These are phyloP conservation scores for Tephrocybe rancida DNA, from an alignment of 768 basidiomycete species.

Conservation along the genomic window DNA sequence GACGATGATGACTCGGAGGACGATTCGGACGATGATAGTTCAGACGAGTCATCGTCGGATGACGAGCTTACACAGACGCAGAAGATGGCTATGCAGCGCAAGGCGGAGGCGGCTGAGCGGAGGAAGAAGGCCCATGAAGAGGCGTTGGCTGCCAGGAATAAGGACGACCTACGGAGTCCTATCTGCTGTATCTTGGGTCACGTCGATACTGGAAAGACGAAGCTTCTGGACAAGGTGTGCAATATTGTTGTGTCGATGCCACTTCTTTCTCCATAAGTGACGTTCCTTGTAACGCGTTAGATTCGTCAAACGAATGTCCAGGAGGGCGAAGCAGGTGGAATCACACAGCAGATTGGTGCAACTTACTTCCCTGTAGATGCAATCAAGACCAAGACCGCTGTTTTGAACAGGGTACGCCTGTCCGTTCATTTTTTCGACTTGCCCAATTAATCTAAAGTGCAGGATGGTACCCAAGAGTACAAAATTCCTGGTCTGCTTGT, in stretches of 20 bases:
- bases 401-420: constrained; percentile 77
- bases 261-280: constrained; percentile 7
- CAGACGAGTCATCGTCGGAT: constrained; percentile 50
- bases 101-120: constrained; percentile 84
- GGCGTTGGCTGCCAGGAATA: constrained; percentile 83
- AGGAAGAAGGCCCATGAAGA: constrained; percentile 79
- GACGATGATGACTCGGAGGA: constrained; percentile 47
- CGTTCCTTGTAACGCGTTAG: no score
- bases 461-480: constrained; percentile 87
- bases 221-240: constrained; percentile 89
- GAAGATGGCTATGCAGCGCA: constrained; percentile 66
- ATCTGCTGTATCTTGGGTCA: constrained; percentile 99
- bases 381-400: constrained; percentile 89
- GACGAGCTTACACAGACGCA: constrained; percentile 72
- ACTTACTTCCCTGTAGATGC: constrained; percentile 98
- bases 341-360: constrained; percentile 99
- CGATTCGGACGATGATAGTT: constrained; percentile 49
- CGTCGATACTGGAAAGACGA: constrained; percentile 99
- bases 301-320: constrained; percentile 99
- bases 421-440: background rate
- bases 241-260: background rate
- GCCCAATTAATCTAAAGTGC: background rate
- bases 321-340: constrained; percentile 99
- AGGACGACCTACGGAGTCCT: constrained; percentile 91
- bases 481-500: constrained; percentile 95